phyloP scores from a whole-genome alignment of 2,329 filamentous ascomycete genomes.

The Hypoxylon sp. region DNA sequence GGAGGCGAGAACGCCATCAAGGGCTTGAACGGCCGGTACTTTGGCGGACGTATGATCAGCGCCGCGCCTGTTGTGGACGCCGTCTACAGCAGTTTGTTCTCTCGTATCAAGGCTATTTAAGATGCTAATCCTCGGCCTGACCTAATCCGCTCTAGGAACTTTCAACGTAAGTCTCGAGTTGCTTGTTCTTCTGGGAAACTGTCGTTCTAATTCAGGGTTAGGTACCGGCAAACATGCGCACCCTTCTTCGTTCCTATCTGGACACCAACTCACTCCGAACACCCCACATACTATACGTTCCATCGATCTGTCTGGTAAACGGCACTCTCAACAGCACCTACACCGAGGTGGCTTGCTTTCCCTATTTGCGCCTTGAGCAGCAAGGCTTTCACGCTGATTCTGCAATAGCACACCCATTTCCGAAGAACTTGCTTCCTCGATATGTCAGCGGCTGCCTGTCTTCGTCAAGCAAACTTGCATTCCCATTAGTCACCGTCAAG shows the following conservation, averaged over 20 bases:
- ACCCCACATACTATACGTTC: neutral
- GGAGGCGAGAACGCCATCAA: constrained; percentile 98
- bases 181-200: too few species aligned
- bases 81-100: constrained; percentile 97
- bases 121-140: constrained; percentile 63
- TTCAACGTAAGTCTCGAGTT: constrained; percentile 35
- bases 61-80: constrained; percentile 97
- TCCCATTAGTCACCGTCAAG: constrained; percentile 11
- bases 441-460: constrained; percentile 19
- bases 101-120: constrained; percentile 82
- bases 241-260: constrained; percentile 4
- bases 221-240: constrained; percentile 17
- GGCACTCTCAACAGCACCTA: constrained; percentile 30
- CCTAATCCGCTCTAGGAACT: constrained; percentile 58
- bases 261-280: constrained; percentile 11
- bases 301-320: constrained; percentile 35
- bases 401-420: constrained; percentile 37
- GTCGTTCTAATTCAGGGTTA: constrained; percentile 21
- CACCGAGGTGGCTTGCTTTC: constrained; percentile 31
- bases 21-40: constrained; percentile 95
- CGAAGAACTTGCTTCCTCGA: constrained; percentile 26
- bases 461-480: constrained; percentile 15
- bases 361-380: constrained; percentile 34
- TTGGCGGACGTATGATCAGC: constrained; percentile 91
- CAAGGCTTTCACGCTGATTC: constrained; percentile 43